Evolutionary conservation across 2,329 filamentous ascomycete species (phyloP).

Genomic region (Trichoderma breve): DNA sequence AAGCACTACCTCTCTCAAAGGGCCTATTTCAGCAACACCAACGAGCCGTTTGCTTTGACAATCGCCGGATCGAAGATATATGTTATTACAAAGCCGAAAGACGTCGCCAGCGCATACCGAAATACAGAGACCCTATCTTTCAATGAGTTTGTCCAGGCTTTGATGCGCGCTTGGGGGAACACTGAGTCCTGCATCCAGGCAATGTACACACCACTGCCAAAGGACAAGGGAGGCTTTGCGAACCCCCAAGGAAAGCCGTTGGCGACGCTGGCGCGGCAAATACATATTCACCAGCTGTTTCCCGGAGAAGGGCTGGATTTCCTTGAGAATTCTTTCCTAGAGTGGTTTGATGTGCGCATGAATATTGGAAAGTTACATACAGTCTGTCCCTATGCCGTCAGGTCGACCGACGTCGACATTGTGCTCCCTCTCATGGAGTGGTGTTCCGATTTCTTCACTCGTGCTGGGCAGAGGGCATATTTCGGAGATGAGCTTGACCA

Average conservation of each 20-base stretch:
- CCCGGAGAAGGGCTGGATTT: constrained; percentile 25
- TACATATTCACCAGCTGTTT: constrained; percentile 27
- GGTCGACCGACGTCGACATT: background rate
- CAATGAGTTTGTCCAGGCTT: constrained; percentile 26
- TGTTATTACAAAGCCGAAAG: constrained; percentile 26
- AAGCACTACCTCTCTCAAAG: background rate
- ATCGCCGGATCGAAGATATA: constrained; percentile 27
- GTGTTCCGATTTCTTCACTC: constrained; percentile 27
- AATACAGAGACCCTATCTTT: constrained; percentile 28
- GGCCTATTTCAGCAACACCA: constrained; percentile 14
- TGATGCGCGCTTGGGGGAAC: constrained; percentile 26
- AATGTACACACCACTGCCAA: constrained; percentile 23
- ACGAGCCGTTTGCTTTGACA: constrained; percentile 29
- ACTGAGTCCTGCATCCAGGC: constrained; percentile 22
- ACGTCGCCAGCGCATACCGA: constrained; percentile 27
- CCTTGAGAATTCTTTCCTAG: constrained; percentile 23
- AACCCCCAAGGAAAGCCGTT: constrained; percentile 27
- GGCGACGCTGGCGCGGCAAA: constrained; percentile 20
- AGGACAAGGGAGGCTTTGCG: constrained; percentile 27
- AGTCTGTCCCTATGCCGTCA: background rate
- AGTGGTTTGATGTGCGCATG: constrained; percentile 23
- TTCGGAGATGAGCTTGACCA: constrained; percentile 25
- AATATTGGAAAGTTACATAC: background rate
- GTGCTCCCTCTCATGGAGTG: constrained; percentile 20
- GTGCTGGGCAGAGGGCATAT: constrained; percentile 24